Percentiles rank a stretch among this genome's conserved stretches.
Conservation (phyloP, 2,329 filamentous ascomycete species). For the Alternaria gaisen region DNA sequence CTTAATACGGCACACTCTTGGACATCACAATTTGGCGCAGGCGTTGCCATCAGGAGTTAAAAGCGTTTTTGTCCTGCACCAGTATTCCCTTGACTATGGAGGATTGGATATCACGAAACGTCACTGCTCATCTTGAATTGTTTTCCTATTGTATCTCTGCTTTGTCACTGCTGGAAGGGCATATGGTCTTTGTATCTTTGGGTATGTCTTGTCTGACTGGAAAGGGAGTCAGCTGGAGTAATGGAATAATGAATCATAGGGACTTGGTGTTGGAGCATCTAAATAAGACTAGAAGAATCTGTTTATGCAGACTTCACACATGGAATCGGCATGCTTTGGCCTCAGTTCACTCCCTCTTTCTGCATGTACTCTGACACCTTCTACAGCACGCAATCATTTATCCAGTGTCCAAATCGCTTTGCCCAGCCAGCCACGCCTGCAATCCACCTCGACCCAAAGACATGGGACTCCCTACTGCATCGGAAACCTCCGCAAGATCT, state of each 20-base stretch:
- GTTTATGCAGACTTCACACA: slow-evolving; percentile 4
- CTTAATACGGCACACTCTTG: slow-evolving; percentile 12
- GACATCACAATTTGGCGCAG: slow-evolving; percentile 10
- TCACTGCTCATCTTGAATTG: background rate
- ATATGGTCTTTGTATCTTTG: background rate
- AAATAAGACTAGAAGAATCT: background rate
- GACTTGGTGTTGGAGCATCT: background rate
- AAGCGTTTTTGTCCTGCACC: slow-evolving; percentile 8
- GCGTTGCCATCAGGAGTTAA: slow-evolving; percentile 16
- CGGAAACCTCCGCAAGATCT: background rate
- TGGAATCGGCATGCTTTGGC: slow-evolving; percentile 2
- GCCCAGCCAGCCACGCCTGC: background rate
- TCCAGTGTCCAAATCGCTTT: background rate
- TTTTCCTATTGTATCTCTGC: background rate
- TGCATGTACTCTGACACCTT: background rate
- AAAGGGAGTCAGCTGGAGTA: slow-evolving; percentile 4
- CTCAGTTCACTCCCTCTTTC: background rate
- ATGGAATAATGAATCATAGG: slow-evolving; percentile 6
- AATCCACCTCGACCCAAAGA: background rate
- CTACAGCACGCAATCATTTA: background rate
- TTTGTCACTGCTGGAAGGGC: background rate
- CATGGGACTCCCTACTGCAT: background rate
- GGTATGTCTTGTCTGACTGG: slow-evolving; percentile 5
- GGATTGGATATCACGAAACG: slow-evolving; percentile 10
- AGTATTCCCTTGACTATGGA: slow-evolving; percentile 1